phyloP scores from a whole-genome alignment of 805 yeast species.

The Candida endomychidarum region DNA sequence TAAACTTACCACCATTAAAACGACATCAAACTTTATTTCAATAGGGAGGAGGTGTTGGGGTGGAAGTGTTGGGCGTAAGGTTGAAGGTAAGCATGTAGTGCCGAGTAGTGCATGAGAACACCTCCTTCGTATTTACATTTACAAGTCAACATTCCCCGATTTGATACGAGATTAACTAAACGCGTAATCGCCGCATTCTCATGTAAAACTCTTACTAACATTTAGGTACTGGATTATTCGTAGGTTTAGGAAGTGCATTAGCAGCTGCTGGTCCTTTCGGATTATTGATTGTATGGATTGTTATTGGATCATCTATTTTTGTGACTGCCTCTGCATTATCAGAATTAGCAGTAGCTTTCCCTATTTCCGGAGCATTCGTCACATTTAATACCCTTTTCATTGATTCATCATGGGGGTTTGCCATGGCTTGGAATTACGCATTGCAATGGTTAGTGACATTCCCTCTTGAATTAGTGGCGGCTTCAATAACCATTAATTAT shows the following conservation, averaged over 20 bases:
- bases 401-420: conserved; percentile 63
- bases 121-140: no score
- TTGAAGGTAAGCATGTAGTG: no score
- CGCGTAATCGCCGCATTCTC: conserved; percentile 6
- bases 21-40: no score
- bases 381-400: conserved; percentile 58
- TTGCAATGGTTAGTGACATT: conserved; percentile 37
- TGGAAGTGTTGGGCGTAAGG: no score
- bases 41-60: no score
- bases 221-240: conserved; percentile 48
- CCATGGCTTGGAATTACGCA: conserved; percentile 51
- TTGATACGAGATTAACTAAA: no score
- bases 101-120: no score
- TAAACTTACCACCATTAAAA: no score
- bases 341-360: conserved; percentile 60
- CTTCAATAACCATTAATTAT: conserved; percentile 31
- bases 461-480: conserved; percentile 39
- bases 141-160: conserved; percentile 2
- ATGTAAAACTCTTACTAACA: conserved; percentile 7
- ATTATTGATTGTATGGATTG: conserved; percentile 54
- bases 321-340: conserved; percentile 58
- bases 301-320: conserved; percentile 54
- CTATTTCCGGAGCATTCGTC: conserved; percentile 64
- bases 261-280: conserved; percentile 65
- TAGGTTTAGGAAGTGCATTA: conserved; percentile 61